Percentiles rank a stretch among this genome's conserved stretches.
Conservation (phyloP, 2,329 filamentous ascomycete genomes). For the Pseudopithomyces maydicus region DNA sequence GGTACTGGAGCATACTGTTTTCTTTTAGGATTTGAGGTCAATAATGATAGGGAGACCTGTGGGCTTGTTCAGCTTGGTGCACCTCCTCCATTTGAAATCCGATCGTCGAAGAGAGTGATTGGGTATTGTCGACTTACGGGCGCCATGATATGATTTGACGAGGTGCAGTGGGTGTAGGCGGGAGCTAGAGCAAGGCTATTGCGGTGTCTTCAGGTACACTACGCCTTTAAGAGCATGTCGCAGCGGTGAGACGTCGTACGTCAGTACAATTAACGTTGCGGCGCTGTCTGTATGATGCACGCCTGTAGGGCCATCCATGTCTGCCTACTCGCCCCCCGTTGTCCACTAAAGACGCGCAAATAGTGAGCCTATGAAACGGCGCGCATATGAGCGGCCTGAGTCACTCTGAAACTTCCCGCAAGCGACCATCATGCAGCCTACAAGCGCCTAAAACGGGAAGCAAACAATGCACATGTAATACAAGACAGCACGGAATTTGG, state of each 20-base stretch:
- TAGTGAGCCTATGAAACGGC: slow-evolving; percentile 19
- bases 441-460: not conserved
- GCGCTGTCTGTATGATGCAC: slow-evolving; percentile 22
- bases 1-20: slow-evolving; percentile 25
- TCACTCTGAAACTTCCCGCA: slow-evolving; percentile 34
- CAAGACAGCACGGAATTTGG: not conserved
- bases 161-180: slow-evolving; percentile 6
- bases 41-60: slow-evolving; percentile 15
- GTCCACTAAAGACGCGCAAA: slow-evolving; percentile 7
- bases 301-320: slow-evolving; percentile 11
- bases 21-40: slow-evolving; percentile 16
- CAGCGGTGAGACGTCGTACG: slow-evolving; percentile 30
- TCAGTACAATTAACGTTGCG: slow-evolving; percentile 23
- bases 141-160: slow-evolving; percentile 23
- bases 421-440: slow-evolving; percentile 11
- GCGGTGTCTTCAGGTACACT: slow-evolving; percentile 11
- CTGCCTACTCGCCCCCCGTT: slow-evolving; percentile 25
- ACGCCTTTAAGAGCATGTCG: slow-evolving; percentile 18
- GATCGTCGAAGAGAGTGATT: slow-evolving; percentile 11
- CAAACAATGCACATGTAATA: slow-evolving; percentile 19
- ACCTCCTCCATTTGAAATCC: not conserved
- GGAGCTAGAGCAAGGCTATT: slow-evolving; percentile 6
- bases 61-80: not conserved
- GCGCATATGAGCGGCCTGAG: slow-evolving; percentile 8
- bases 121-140: slow-evolving; percentile 29